These are phyloP conservation scores for Periconia digitata DNA, from an alignment of 2,329 filamentous ascomycete genomes.

Conservation along the genomic window DNA sequence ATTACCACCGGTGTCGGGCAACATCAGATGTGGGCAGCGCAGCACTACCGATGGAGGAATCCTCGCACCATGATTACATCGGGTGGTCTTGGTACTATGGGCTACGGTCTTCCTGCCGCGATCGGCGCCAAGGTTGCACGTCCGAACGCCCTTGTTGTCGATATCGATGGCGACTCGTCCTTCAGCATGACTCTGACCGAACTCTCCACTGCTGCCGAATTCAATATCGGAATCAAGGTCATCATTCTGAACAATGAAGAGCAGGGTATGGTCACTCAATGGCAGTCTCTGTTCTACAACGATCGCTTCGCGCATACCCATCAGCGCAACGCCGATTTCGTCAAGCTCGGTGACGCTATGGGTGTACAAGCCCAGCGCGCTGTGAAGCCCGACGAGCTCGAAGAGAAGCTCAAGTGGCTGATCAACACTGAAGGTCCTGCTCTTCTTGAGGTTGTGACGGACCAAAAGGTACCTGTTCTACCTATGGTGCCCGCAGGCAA, in stretches of 20 bases:
- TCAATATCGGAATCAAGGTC: slow-evolving; percentile 95
- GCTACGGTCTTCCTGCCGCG: slow-evolving; percentile 88
- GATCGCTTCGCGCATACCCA: slow-evolving; percentile 92
- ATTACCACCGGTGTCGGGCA: slow-evolving; percentile 95
- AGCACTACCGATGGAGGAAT: slow-evolving; percentile 93
- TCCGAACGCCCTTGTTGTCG: slow-evolving; percentile 82
- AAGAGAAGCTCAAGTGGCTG: slow-evolving; percentile 81
- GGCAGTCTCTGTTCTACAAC: slow-evolving; percentile 97
- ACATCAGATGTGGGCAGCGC: slow-evolving; percentile 98
- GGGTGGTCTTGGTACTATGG: slow-evolving; percentile 94
- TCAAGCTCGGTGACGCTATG: slow-evolving; percentile 92
- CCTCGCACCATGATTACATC: slow-evolving; percentile 95
- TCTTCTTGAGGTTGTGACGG: slow-evolving; percentile 86
- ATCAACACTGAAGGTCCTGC: slow-evolving; percentile 84
- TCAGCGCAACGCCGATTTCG: slow-evolving; percentile 93
- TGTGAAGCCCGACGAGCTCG: slow-evolving; percentile 73
- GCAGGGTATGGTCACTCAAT: slow-evolving; percentile 98
- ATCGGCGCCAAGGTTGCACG: slow-evolving; percentile 91
- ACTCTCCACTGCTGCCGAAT: slow-evolving; percentile 88
- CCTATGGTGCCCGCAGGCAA: slow-evolving; percentile 93
- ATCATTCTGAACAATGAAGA: slow-evolving; percentile 96
- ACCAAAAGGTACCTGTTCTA: slow-evolving; percentile 88
- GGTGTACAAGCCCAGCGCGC: slow-evolving; percentile 74
- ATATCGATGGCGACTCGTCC: slow-evolving; percentile 97
- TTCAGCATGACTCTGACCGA: slow-evolving; percentile 99